A percentile compares a stretch with the other conserved stretches of the same genome.
These are phyloP conservation scores for Talaromyces pinophilus DNA, from an alignment of 2,329 filamentous ascomycete species.

Conservation along the genomic window DNA sequence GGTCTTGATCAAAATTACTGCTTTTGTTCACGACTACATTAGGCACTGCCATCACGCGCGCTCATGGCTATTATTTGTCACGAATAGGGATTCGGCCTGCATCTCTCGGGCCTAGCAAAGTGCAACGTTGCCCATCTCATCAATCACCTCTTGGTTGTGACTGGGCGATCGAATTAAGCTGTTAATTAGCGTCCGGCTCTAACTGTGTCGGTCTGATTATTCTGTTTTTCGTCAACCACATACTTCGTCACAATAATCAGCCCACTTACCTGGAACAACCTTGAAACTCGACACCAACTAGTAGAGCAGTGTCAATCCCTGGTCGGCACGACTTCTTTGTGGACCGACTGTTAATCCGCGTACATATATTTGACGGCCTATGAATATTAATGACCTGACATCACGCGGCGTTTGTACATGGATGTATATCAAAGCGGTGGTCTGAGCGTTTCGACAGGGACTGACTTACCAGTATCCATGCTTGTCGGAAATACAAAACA, in stretches of 20 bases:
- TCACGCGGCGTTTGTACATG: slow-evolving; percentile 8
- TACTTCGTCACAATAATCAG: not conserved
- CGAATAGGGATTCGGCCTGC: not conserved
- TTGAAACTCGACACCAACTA: not conserved
- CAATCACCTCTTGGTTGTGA: not conserved
- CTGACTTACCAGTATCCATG: not conserved
- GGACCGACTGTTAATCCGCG: not conserved
- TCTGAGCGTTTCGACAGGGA: slow-evolving; percentile 7
- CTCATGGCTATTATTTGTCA: not conserved
- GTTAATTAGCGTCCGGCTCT: slow-evolving; percentile 14
- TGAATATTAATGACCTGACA: not conserved
- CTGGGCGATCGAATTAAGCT: slow-evolving; percentile 16
- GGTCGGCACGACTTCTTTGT: not conserved
- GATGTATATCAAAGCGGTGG: not conserved
- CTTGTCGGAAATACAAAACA: not conserved
- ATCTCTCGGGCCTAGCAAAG: not conserved
- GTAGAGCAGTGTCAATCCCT: not conserved
- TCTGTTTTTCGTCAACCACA: not conserved
- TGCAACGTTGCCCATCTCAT: not conserved
- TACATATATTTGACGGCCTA: not conserved
- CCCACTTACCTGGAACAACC: not conserved
- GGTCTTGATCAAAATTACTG: not conserved
- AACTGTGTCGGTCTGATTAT: slow-evolving; percentile 3
- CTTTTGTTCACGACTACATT: not conserved
- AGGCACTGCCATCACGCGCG: not conserved